A percentile compares a stretch with the other conserved stretches of the same genome.
phyloP scores from a whole-genome alignment of 1,284 basidiomycete genomes.

The Naganishia sp. region DNA sequence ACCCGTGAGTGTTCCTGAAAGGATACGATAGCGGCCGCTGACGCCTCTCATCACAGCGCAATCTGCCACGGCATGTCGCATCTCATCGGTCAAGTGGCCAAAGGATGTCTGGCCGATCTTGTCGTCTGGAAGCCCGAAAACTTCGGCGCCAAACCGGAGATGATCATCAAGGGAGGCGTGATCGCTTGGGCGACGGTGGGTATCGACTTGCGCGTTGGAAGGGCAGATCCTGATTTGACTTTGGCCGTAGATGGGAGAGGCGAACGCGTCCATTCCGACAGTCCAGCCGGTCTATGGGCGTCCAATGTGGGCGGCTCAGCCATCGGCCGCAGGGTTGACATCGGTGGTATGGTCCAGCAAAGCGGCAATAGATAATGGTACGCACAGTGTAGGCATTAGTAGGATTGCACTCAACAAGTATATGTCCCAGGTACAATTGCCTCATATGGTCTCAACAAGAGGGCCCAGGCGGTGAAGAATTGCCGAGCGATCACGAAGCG shows the following conservation, averaged over 20 bases:
- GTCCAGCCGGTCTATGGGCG: slow-evolving; percentile 83
- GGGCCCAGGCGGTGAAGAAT: slow-evolving; percentile 70
- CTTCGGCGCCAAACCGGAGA: slow-evolving; percentile 88
- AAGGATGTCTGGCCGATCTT: slow-evolving; percentile 85
- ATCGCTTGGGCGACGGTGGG: slow-evolving; percentile 83
- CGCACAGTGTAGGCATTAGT: slow-evolving; percentile 27
- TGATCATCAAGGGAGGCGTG: slow-evolving; percentile 91
- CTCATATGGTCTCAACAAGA: slow-evolving; percentile 74
- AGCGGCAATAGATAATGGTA: slow-evolving; percentile 65
- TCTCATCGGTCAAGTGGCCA: slow-evolving; percentile 78
- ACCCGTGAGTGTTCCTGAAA: slow-evolving; percentile 73
- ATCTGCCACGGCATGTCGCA: slow-evolving; percentile 92
- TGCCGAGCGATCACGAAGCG: slow-evolving; percentile 78
- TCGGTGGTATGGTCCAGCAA: slow-evolving; percentile 84
- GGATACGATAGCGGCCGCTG: background rate
- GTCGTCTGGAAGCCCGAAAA: slow-evolving; percentile 91
- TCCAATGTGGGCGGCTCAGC: slow-evolving; percentile 84
- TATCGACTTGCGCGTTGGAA: slow-evolving; percentile 8
- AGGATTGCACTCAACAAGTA: slow-evolving; percentile 8
- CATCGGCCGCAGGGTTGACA: slow-evolving; percentile 73
- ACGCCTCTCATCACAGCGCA: slow-evolving; percentile 60
- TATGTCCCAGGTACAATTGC: slow-evolving; percentile 58
- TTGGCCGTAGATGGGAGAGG: slow-evolving; percentile 77
- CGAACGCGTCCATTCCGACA: slow-evolving; percentile 89
- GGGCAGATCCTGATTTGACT: slow-evolving; percentile 12